Conservation (phyloP, 371 early-diverging fungal species). For the Rhizopus sp. region DNA sequence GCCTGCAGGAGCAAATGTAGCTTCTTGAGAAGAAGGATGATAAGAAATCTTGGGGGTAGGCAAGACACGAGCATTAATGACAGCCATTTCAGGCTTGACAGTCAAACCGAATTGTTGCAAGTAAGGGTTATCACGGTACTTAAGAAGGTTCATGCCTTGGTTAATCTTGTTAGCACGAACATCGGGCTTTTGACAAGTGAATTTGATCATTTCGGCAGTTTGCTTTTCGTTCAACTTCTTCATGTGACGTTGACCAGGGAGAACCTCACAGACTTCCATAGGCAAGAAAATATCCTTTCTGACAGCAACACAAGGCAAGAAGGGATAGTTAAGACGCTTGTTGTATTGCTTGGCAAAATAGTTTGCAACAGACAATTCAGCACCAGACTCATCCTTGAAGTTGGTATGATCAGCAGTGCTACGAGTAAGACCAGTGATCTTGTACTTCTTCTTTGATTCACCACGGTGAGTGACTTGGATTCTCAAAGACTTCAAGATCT, state of each 20-base stretch:
- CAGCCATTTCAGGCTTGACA: slow-evolving; percentile 63
- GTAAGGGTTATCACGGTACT: slow-evolving; percentile 60
- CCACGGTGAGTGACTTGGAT: slow-evolving; percentile 79
- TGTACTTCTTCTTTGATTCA: slow-evolving; percentile 70
- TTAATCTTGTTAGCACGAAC: slow-evolving; percentile 68
- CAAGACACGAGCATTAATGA: slow-evolving; percentile 72
- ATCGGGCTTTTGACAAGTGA: slow-evolving; percentile 84
- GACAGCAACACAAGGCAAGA: slow-evolving; percentile 89
- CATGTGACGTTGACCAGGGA: slow-evolving; percentile 81
- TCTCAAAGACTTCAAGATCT: slow-evolving; percentile 70
- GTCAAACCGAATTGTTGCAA: slow-evolving; percentile 71
- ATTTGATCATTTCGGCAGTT: slow-evolving; percentile 94
- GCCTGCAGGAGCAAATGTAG: slow-evolving; percentile 68
- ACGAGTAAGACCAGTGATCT: slow-evolving; percentile 66
- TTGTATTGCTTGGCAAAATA: slow-evolving; percentile 83
- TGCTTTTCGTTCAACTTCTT: slow-evolving; percentile 84
- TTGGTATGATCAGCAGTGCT: slow-evolving; percentile 67
- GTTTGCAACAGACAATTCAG: slow-evolving; percentile 65
- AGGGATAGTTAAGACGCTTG: slow-evolving; percentile 68
- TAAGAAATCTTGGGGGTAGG: slow-evolving; percentile 80
- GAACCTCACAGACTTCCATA: slow-evolving; percentile 88
- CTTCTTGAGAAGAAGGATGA: slow-evolving; percentile 56
- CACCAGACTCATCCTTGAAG: slow-evolving; percentile 62
- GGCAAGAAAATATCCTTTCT: slow-evolving; percentile 70
- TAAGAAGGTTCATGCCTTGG: slow-evolving; percentile 51